A percentile compares a stretch with the other conserved stretches of the same genome.
phyloP scores from a whole-genome alignment of 2,329 filamentous ascomycete genomes.

The Aspergillus sp. region DNA sequence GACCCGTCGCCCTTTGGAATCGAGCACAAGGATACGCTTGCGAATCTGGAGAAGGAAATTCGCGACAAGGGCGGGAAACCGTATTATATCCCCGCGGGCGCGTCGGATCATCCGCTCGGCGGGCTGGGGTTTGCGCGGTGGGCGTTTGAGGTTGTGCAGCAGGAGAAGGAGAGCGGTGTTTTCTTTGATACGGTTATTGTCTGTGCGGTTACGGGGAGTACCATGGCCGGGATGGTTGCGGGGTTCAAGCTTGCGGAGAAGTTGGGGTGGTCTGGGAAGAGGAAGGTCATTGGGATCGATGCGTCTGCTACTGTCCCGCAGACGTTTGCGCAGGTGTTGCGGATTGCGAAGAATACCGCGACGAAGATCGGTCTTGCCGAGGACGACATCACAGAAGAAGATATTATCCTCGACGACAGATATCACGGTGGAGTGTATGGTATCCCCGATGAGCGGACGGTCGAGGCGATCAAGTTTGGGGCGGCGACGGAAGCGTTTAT shows the following conservation, averaged over 20 bases:
- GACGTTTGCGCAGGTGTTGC: conserved; percentile 67
- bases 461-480: conserved; percentile 16
- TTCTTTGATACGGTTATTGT: conserved; percentile 72
- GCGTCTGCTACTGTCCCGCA: conserved; percentile 62
- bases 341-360: conserved; percentile 68
- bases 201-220: conserved; percentile 72
- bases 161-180: conserved; percentile 64
- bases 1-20: conserved; percentile 68
- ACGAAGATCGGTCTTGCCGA: conserved; percentile 64
- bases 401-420: conserved; percentile 12
- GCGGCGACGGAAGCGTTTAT: conserved; percentile 16
- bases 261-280: conserved; percentile 33
- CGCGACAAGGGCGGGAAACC: conserved; percentile 60
- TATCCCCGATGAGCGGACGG: conserved; percentile 13
- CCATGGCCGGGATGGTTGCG: conserved; percentile 72
- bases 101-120: conserved; percentile 71
- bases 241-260: conserved; percentile 69
- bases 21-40: conserved; percentile 67
- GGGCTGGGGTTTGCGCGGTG: conserved; percentile 73
- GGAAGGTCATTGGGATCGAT: conserved; percentile 70
- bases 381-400: conserved; percentile 61
- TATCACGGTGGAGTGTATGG: conserved; percentile 15
- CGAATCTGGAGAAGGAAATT: conserved; percentile 59
- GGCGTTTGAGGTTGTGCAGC: conserved; percentile 69
- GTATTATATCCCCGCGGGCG: conserved; percentile 74